Percentiles rank a stretch among this genome's conserved stretches.
Conservation (phyloP, 2,329 filamentous ascomycete genomes). For the Aspergillus uvarum region DNA sequence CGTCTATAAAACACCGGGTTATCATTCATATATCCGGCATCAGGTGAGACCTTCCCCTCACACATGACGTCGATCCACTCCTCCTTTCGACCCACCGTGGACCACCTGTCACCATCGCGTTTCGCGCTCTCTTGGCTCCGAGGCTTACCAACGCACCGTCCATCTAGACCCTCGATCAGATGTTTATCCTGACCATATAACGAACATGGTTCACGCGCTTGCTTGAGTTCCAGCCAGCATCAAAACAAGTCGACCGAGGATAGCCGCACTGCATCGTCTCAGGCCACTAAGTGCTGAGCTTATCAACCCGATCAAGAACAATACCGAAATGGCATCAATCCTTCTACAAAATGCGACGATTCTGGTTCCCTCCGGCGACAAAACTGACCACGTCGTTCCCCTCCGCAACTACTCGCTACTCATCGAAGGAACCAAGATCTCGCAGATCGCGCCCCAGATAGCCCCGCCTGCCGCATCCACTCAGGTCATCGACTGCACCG, state of each 20-base stretch:
- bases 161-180: background rate
- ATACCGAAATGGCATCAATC: conserved; percentile 5
- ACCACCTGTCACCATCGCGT: background rate
- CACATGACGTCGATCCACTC: background rate
- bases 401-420: conserved; percentile 15
- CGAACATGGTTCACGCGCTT: background rate
- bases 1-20: too few relatives aligned
- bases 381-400: conserved; percentile 16
- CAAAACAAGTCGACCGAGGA: too few relatives aligned
- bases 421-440: conserved; percentile 23
- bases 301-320: too few relatives aligned
- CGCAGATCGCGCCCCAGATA: conserved; percentile 19
- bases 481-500: conserved; percentile 42
- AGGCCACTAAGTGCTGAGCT: too few relatives aligned
- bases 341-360: conserved; percentile 22
- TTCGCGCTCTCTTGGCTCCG: background rate
- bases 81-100: background rate
- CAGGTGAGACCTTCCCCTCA: background rate
- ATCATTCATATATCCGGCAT: too few relatives aligned
- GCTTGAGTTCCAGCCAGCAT: too few relatives aligned
- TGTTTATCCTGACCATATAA: background rate
- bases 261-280: too few relatives aligned
- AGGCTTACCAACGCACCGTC: background rate
- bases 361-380: conserved; percentile 15
- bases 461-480: conserved; percentile 7